Evolutionary conservation across 1,284 basidiomycete genomes (phyloP).

Genomic region (Ustilago vetiveriae): DNA sequence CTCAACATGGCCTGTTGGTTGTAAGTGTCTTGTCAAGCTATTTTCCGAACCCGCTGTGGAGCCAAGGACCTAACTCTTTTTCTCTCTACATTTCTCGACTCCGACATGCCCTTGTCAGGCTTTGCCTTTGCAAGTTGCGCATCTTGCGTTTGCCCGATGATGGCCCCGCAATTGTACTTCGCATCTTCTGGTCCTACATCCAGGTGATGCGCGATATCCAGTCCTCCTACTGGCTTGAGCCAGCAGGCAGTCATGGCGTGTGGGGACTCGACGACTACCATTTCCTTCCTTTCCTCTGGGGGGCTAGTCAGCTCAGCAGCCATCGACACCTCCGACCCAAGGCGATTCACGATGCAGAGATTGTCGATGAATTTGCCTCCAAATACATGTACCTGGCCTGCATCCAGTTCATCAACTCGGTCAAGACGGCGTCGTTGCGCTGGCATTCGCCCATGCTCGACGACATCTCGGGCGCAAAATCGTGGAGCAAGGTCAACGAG

Average conservation of each 20-base stretch:
- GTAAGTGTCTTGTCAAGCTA: constrained; percentile 71
- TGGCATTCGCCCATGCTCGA: constrained; percentile 99
- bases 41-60: too few relatives aligned
- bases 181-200: constrained; percentile 80
- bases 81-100: too few relatives aligned
- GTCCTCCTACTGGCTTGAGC: constrained; percentile 96
- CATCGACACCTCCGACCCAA: constrained; percentile 92
- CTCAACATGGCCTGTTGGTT: constrained; percentile 97
- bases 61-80: too few relatives aligned
- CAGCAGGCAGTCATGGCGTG: constrained; percentile 95
- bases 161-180: constrained; percentile 80
- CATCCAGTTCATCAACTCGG: constrained; percentile 95
- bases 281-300: constrained; percentile 92
- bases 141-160: constrained; percentile 75
- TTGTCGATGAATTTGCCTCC: constrained; percentile 90
- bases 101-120: too few relatives aligned
- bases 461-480: constrained; percentile 95
- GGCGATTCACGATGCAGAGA: constrained; percentile 88
- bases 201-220: constrained; percentile 85
- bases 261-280: constrained; percentile 99
- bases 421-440: constrained; percentile 88
- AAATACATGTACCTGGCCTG: constrained; percentile 98
- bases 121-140: constrained; percentile 81
- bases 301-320: constrained; percentile 81
- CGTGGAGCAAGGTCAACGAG: constrained; percentile 95